A percentile compares a stretch with the other conserved stretches of the same genome.
Evolutionary conservation across 164 flowering plant genomes (phyloP).

Genomic region (Stephania japonica): DNA sequence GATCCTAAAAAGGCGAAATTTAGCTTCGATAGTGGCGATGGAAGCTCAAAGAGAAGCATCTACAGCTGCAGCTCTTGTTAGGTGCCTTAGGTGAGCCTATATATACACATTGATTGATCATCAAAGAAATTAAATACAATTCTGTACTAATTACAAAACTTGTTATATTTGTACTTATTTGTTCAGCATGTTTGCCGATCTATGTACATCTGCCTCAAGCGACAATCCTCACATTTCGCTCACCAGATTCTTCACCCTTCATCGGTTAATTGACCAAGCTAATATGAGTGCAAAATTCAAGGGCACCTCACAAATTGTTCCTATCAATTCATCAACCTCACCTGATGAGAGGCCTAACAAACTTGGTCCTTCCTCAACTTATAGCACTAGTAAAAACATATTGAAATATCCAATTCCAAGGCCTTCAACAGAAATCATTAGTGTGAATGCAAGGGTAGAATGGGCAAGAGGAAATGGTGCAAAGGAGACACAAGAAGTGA

Average conservation of each 20-base stretch:
- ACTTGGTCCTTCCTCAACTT: slow-evolving; percentile 11
- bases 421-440: slow-evolving; percentile 22
- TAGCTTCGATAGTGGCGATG: slow-evolving; percentile 71
- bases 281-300: slow-evolving; percentile 17
- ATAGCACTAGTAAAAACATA: slow-evolving; percentile 16
- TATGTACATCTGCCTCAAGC: slow-evolving; percentile 51
- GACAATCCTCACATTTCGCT: slow-evolving; percentile 49
- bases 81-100: slow-evolving; percentile 50
- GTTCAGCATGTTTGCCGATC: slow-evolving; percentile 71
- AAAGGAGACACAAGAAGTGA: slow-evolving; percentile 47
- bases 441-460: slow-evolving; percentile 49
- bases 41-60: slow-evolving; percentile 88
- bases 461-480: slow-evolving; percentile 63
- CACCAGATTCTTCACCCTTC: slow-evolving; percentile 63
- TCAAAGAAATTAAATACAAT: too few species aligned
- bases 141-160: not conserved
- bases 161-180: slow-evolving; percentile 3
- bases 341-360: slow-evolving; percentile 30
- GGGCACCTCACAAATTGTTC: slow-evolving; percentile 22
- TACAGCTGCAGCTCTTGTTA: slow-evolving; percentile 55
- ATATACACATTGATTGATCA: not conserved
- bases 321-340: slow-evolving; percentile 11
- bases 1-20: slow-evolving; percentile 56
- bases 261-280: slow-evolving; percentile 50
- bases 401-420: slow-evolving; percentile 26